A percentile compares a stretch with the other conserved stretches of the same genome.
phyloP scores from a whole-genome alignment of 768 basidiomycete genomes.

The Leccinum imitatum region DNA sequence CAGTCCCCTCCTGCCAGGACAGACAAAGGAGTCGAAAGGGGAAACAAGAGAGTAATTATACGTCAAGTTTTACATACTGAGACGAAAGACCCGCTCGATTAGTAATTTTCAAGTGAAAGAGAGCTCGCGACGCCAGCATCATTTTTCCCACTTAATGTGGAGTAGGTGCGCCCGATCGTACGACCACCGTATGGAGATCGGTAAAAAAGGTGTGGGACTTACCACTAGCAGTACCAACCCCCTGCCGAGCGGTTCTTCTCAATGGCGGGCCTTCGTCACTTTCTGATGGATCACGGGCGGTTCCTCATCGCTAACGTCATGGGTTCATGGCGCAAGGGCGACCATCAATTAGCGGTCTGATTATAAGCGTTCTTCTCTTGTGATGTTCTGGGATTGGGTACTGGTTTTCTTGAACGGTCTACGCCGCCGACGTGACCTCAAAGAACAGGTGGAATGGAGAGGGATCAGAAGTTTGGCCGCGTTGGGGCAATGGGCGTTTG shows the following conservation, averaged over 20 bases:
- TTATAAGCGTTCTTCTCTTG: neutral
- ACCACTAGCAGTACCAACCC: neutral
- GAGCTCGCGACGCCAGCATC: constrained; percentile 36
- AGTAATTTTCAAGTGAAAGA: constrained; percentile 56
- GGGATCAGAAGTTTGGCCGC: neutral
- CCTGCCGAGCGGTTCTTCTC: constrained; percentile 10
- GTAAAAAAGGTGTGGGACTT: neutral
- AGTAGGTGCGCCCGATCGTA: constrained; percentile 51
- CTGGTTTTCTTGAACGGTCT: neutral
- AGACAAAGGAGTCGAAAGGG: neutral
- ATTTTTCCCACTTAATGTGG: constrained; percentile 77
- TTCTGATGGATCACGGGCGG: constrained; percentile 16
- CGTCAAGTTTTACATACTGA: constrained; percentile 45
- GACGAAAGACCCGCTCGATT: constrained; percentile 71
- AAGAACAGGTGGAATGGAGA: neutral
- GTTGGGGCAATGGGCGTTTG: neutral
- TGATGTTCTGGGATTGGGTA: neutral
- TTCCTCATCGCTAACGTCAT: constrained; percentile 10
- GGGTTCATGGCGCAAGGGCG: neutral
- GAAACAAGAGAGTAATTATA: constrained; percentile 3
- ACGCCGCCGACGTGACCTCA: neutral
- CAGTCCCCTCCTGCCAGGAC: neutral
- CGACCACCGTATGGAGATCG: neutral
- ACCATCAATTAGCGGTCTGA: constrained; percentile 5
- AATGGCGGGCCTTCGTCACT: constrained; percentile 12